Percentiles rank a stretch among this genome's conserved stretches.
phyloP scores from a whole-genome alignment of 495 filamentous ascomycete genomes.

The Trypethelium eluteriae region DNA sequence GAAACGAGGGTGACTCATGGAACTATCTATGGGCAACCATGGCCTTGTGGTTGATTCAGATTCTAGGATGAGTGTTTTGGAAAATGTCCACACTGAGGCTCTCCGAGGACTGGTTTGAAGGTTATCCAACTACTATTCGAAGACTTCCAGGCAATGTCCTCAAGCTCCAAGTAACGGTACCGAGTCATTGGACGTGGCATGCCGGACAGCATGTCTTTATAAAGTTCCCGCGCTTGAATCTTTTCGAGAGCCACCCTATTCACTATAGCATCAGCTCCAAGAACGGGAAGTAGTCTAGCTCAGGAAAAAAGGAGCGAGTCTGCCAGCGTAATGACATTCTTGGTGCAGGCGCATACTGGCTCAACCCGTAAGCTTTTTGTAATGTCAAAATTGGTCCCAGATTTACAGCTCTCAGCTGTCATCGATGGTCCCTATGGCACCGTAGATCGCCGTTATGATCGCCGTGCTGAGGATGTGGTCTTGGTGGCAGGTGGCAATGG shows the following conservation, averaged over 20 bases:
- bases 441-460: conserved; percentile 2
- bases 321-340: conserved; percentile 18
- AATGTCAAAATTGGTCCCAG: neutral
- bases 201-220: conserved; percentile 29
- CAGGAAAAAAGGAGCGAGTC: neutral
- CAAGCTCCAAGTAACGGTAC: conserved; percentile 19
- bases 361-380: conserved; percentile 22
- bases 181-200: conserved; percentile 14
- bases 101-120: conserved; percentile 14
- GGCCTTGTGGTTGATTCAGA: conserved; percentile 21
- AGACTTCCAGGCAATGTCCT: conserved; percentile 18
- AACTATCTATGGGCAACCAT: conserved; percentile 31
- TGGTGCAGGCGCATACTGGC: conserved; percentile 20
- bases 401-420: neutral
- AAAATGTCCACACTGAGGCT: conserved; percentile 19
- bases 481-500: conserved; percentile 30
- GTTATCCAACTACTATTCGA: conserved; percentile 10
- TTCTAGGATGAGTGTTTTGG: conserved; percentile 23
- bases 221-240: conserved; percentile 20
- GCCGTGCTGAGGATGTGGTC: conserved; percentile 20
- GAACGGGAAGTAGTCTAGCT: neutral
- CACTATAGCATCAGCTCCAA: conserved; percentile 25
- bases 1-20: conserved; percentile 24
- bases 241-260: conserved; percentile 30
- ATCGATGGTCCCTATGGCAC: conserved; percentile 31